phyloP scores from a whole-genome alignment of 768 basidiomycete species.

The Hypholoma fasciculare region DNA sequence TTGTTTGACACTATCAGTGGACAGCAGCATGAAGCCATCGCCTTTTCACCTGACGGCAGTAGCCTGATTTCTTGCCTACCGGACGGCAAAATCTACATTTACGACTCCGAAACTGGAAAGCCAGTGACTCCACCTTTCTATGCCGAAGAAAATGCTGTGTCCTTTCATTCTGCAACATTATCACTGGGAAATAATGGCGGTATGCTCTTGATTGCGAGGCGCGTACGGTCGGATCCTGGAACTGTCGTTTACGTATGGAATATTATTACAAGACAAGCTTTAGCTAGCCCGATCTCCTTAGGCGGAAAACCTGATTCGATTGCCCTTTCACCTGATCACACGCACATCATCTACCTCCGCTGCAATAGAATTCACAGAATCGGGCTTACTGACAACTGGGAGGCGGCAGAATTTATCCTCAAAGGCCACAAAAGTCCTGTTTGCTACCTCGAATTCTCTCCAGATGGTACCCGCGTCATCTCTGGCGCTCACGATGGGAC shows the following conservation, averaged over 20 bases:
- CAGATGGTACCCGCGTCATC: constrained; percentile 31
- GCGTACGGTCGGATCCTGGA: not conserved
- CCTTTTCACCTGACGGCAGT: too few relatives aligned
- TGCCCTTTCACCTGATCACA: not conserved
- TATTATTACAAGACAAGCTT: too few relatives aligned
- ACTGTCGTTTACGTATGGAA: not conserved
- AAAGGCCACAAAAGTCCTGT: constrained; percentile 15
- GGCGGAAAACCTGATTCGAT: not conserved
- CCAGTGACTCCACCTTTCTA: too few relatives aligned
- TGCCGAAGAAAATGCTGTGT: too few relatives aligned
- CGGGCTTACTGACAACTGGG: constrained; percentile 9
- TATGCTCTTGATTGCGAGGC: too few relatives aligned
- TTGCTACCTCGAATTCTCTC: constrained; percentile 48
- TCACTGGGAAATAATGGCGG: not conserved
- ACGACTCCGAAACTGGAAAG: not conserved
- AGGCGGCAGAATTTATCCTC: constrained; percentile 14
- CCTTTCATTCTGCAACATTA: not conserved
- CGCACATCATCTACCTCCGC: not conserved
- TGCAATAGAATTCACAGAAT: not conserved
- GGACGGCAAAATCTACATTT: not conserved
- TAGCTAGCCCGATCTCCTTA: not conserved
- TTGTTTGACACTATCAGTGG: too few relatives aligned
- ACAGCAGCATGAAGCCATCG: too few relatives aligned
- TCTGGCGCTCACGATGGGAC: constrained; percentile 25
- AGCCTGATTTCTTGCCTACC: not conserved